These are phyloP conservation scores for Fusarium redolens DNA, from an alignment of 2,329 filamentous ascomycete species.

Conservation along the genomic window DNA sequence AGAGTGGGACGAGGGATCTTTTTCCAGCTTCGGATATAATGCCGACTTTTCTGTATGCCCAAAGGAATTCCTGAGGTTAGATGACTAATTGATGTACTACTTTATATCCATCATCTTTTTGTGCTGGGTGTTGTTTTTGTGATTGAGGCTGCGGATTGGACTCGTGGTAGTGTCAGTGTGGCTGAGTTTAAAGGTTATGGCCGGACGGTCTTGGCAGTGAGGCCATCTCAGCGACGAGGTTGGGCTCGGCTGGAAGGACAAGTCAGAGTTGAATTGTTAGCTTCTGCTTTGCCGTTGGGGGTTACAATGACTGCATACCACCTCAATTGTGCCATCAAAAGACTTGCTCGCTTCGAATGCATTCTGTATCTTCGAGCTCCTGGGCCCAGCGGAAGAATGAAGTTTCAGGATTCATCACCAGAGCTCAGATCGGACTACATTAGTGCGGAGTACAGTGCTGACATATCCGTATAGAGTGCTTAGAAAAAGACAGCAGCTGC, in stretches of 20 bases:
- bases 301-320: no score
- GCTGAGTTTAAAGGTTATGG: not conserved
- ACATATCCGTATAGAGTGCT: not conserved
- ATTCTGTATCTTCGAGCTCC: no score
- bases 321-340: no score
- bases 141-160: not conserved
- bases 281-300: no score
- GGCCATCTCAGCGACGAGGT: not conserved
- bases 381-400: no score
- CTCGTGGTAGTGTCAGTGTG: not conserved
- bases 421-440: no score
- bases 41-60: constrained; percentile 9
- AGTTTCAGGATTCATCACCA: no score
- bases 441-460: not conserved
- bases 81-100: no score
- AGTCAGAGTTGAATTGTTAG: no score
- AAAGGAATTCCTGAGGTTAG: not conserved
- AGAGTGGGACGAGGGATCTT: not conserved
- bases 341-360: no score
- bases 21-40: not conserved
- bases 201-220: not conserved
- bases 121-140: not conserved
- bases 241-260: rapidly evolving
- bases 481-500: not conserved
- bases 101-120: no score